A percentile compares a stretch with the other conserved stretches of the same genome.
Conservation (phyloP, 148 eudicot species). For the Rhododendron williamsianum region DNA sequence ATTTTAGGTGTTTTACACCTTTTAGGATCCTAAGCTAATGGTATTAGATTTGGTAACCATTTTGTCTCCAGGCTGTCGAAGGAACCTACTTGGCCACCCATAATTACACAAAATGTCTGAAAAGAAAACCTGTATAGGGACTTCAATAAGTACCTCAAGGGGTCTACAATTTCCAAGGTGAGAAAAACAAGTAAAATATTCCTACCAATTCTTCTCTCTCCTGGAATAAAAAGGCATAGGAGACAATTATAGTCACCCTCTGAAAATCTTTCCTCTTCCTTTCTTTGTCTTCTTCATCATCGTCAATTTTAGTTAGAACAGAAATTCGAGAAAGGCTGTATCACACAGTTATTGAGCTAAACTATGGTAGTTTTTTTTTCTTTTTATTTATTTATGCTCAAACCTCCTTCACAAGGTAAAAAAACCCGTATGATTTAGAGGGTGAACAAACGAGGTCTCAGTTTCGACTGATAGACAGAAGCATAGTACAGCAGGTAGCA, state of each 20-base stretch:
- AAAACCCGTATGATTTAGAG: too few relatives aligned
- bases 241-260: not conserved
- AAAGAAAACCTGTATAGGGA: not conserved
- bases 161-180: not conserved
- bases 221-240: not conserved
- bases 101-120: not conserved
- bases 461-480: too few relatives aligned
- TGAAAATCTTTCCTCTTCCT: not conserved
- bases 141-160: not conserved
- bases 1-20: not conserved
- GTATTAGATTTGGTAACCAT: too few relatives aligned
- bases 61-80: too few relatives aligned
- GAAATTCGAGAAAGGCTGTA: not conserved
- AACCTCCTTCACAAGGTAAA: not conserved
- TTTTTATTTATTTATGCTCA: not conserved
- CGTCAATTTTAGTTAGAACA: not conserved
- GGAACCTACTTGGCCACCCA: not conserved
- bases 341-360: not conserved
- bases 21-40: not conserved
- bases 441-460: too few relatives aligned
- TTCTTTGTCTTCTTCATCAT: not conserved
- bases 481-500: too few relatives aligned
- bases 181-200: not conserved
- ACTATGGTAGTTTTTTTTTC: not conserved
- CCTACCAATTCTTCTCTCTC: not conserved